Evolutionary conservation across 495 filamentous ascomycete species (phyloP), one percentile per base, ranked within the genome.

Genomic region (Xylaria palmicola): DNA sequence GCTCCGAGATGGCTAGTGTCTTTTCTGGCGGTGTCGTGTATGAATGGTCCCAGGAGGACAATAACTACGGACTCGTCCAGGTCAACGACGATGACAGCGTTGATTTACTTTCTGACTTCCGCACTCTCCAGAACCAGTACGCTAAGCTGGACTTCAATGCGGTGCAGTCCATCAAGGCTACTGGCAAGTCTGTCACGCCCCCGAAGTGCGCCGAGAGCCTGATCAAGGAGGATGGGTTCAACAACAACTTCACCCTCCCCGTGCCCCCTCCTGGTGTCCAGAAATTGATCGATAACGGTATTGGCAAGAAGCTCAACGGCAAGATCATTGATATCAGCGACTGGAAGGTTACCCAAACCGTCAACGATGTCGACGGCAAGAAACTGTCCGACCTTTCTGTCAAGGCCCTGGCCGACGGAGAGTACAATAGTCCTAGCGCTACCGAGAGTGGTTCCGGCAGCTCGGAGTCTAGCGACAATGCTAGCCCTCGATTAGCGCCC

Each of bases 1-100:
- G 91, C 58, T 63, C 79, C 26, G 73, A 94, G 52, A 96, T 98
- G 91, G 88, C 84, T 24, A 75, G 77, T 58, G 78, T 86, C 36
- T 87, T 97, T 75, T 90, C 88, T 24, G 93, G 93, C 60, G 93
- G 94, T 63, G 75, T 98, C 34, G 88, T 97, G 43, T 96, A 96
- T 77, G 88, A 96, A 75, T 96, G 85, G 75, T 87, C 86, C 17
- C 79, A 95, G 74, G 91, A 95, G 68, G 59, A 62, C 3, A 82
- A 81, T 55, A 77, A 93, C 68, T 97, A 85, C 69, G 92, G 92
- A 58, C 82, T 97, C 6, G 90, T 95, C 65, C 67, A 81, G 56
- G 71, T 92, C 62, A 86, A 88, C 67, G 68, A 74, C 60, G 87
- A 92, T 62, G 83, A 79, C 65, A 85, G 83, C 20, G 83, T 86